Percentiles rank a stretch among this genome's conserved stretches.
Conservation (phyloP, 2,329 filamentous ascomycete species). For the Epichloe sibirici region DNA sequence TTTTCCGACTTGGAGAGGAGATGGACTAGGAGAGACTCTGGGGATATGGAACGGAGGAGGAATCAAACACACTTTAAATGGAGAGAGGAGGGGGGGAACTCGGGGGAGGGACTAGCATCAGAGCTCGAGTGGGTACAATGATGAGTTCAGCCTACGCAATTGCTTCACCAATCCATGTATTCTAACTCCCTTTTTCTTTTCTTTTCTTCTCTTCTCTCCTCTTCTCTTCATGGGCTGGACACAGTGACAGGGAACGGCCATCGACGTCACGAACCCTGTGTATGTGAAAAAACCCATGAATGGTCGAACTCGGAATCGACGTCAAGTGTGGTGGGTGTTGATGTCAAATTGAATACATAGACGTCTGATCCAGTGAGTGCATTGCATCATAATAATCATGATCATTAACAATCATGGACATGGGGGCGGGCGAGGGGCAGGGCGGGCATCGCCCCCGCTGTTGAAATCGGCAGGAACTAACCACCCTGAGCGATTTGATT, state of each 20-base stretch:
- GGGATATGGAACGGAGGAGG: not conserved
- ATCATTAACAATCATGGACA: not conserved
- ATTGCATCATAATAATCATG: too few relatives aligned
- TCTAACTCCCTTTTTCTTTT: too few relatives aligned
- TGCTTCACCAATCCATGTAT: not conserved
- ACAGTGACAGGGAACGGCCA: too few relatives aligned
- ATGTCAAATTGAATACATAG: too few relatives aligned
- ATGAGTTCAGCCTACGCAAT: conserved; percentile 1
- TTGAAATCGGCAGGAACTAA: not conserved
- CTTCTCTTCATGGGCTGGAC: too few relatives aligned
- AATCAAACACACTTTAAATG: not conserved
- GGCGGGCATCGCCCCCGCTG: not conserved
- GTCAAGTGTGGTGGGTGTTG: not conserved
- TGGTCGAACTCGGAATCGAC: not conserved
- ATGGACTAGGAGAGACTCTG: not conserved
- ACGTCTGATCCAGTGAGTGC: too few relatives aligned
- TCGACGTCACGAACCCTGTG: too few relatives aligned
- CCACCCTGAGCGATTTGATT: not conserved
- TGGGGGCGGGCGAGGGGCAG: not conserved
- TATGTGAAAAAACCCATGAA: not conserved
- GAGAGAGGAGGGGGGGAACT: not conserved
- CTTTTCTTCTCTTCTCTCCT: too few relatives aligned
- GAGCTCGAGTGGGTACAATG: conserved; percentile 5
- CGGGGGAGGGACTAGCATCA: not conserved
- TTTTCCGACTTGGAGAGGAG: not conserved